Conservation (phyloP, 2,329 filamentous ascomycete species). For the Cordyceps farinosa region DNA sequence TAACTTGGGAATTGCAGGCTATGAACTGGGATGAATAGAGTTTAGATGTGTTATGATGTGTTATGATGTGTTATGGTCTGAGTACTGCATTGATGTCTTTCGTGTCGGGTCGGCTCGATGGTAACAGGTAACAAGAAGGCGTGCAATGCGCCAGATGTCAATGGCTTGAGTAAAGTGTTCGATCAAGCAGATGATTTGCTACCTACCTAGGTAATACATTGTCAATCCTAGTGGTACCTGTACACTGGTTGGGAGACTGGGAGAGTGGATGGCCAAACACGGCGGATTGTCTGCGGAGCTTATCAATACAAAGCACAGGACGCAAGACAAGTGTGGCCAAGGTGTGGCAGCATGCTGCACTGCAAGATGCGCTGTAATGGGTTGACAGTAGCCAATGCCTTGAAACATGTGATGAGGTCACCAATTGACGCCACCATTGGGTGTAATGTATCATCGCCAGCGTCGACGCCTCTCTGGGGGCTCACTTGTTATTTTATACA, state of each 20-base stretch:
- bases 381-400: background rate
- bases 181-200: too few species aligned
- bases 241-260: too few species aligned
- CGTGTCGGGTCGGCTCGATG: too few species aligned
- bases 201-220: too few species aligned
- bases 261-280: background rate
- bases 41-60: background rate
- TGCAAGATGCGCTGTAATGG: background rate
- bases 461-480: background rate
- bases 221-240: too few species aligned
- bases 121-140: too few species aligned
- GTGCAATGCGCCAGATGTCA: too few species aligned
- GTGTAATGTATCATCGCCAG: background rate
- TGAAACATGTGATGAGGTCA: conserved; percentile 13
- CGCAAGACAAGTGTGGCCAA: background rate
- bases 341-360: background rate
- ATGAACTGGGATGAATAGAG: background rate
- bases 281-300: background rate
- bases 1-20: background rate
- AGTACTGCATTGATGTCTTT: background rate
- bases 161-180: too few species aligned
- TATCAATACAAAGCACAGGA: background rate
- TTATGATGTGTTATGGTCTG: background rate
- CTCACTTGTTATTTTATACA: too few species aligned
- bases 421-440: background rate